Percentiles rank a stretch among this genome's conserved stretches.
phyloP scores from a whole-genome alignment of 768 basidiomycete species.

The Xerocomellus dryophilus region DNA sequence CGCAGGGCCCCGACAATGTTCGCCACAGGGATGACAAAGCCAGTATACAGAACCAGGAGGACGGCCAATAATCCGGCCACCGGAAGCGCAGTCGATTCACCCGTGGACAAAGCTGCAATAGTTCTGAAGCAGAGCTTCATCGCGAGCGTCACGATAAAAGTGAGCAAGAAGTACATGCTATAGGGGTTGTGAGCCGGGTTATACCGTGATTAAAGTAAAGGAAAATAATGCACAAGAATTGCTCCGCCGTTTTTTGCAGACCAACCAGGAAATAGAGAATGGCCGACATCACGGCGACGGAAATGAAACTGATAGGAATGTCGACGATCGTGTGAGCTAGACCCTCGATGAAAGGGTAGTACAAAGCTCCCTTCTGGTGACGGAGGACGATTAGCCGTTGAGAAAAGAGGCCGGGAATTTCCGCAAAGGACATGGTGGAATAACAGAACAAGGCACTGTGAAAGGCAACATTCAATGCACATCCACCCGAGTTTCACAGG shows the following conservation, averaged over 20 bases:
- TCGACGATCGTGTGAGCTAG: conserved; percentile 46
- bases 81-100: no score
- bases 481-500: neutral
- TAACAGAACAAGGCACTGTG: conserved; percentile 49
- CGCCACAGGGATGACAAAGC: no score
- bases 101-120: no score
- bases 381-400: conserved; percentile 44
- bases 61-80: no score
- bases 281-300: conserved; percentile 3
- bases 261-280: conserved; percentile 21
- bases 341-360: conserved; percentile 47
- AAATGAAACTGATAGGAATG: conserved; percentile 37
- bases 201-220: neutral
- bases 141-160: no score
- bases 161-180: no score
- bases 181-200: no score
- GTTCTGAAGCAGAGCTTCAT: no score
- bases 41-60: no score
- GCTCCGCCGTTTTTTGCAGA: neutral
- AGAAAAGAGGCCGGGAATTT: conserved; percentile 44
- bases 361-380: conserved; percentile 44
- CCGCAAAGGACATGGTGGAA: conserved; percentile 52
- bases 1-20: no score
- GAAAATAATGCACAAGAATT: conserved; percentile 19
- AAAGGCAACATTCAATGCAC: conserved; percentile 15